Conservation (phyloP, 2,329 filamentous ascomycete species). For the Sordariomycetes sp. region DNA sequence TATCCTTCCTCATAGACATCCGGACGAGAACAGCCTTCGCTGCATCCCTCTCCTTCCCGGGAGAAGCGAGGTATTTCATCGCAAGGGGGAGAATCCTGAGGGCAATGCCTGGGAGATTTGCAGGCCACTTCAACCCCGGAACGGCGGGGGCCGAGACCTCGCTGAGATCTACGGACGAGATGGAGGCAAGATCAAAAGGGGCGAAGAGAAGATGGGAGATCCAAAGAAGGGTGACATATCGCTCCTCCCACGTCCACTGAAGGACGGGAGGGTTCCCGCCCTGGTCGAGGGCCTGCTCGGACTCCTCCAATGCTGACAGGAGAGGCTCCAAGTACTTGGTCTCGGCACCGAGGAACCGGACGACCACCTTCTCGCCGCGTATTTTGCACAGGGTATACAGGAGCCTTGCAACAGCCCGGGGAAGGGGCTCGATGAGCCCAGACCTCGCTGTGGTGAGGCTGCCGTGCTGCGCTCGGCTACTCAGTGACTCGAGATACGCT, state of each 20-base stretch:
- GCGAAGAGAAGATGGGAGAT: slow-evolving; percentile 71
- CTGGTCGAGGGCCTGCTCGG: slow-evolving; percentile 21
- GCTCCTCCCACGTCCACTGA: slow-evolving; percentile 70
- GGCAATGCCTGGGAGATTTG: slow-evolving; percentile 57
- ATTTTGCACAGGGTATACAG: slow-evolving; percentile 93
- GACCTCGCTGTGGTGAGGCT: slow-evolving; percentile 17
- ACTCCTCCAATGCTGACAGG: slow-evolving; percentile 60
- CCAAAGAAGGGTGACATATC: slow-evolving; percentile 83
- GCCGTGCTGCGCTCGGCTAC: slow-evolving; percentile 29
- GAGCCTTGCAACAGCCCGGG: slow-evolving; percentile 64
- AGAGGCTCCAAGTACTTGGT: slow-evolving; percentile 75
- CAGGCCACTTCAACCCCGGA: slow-evolving; percentile 42
- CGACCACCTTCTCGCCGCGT: slow-evolving; percentile 83
- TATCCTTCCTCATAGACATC: slow-evolving; percentile 74
- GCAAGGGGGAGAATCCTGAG: slow-evolving; percentile 61
- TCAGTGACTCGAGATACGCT: slow-evolving; percentile 62
- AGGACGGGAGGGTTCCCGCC: slow-evolving; percentile 9
- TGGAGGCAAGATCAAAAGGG: slow-evolving; percentile 81
- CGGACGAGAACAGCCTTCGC: slow-evolving; percentile 76
- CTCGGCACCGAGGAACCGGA: slow-evolving; percentile 85
- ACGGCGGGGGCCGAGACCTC: slow-evolving; percentile 30
- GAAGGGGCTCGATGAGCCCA: slow-evolving; percentile 41
- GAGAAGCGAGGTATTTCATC: slow-evolving; percentile 57
- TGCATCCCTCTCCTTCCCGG: slow-evolving; percentile 82
- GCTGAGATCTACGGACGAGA: slow-evolving; percentile 53